Base-by-base conservation (phyloP, 164 flowering plant species). In the Amborella trichopoda region DNA sequence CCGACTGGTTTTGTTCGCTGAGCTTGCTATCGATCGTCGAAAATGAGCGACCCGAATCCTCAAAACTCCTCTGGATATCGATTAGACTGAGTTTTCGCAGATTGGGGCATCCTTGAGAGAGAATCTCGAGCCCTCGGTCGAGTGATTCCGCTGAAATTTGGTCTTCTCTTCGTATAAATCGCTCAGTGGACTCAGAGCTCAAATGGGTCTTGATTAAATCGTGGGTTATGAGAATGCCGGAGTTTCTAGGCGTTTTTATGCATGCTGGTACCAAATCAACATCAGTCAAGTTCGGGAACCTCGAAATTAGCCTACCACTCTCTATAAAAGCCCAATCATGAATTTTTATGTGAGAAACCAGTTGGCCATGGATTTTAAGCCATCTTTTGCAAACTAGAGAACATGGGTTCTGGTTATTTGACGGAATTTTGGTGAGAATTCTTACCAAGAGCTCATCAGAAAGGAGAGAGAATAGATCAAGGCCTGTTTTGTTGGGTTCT, bases 321-420 rank as follows among this genome's bases (percentile, higher is more conserved):
- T 59, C 56, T 3, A 87, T 73, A 46, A 81, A 87, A 1, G 54
- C 60, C 88, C 84, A 87, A 37, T 87, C 94, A 5, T 77, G 63
- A 19, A 87, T 54, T 64, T 57, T 75, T 12, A 87, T 20, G 5
- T 81, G 75, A 33, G 73, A 68, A 10, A 73, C 66, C 4, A 83
- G 71, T 6, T 78, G 72, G 11, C 94, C 96, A 22, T 71, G 71
- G 32, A 87, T 71, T 41, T 47, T 43, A 13, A 81, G 50, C 96
- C 96, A 87, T 23, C 90, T 67, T 56, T 79, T 81, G 66, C 90
- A 83, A 22, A 87, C 94, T n/a, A 87, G 68, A 9, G 63, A 79
- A 40, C 67, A 69, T 2, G 64, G 23, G 23, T 8, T 16, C 8
- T 2, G 46, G 44, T 68, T 61, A 4, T 59, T 45, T n/a, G 28